Evolutionary conservation across 1,139 yeast species (phyloP).

Genomic region (Geotrichum fermentans): DNA sequence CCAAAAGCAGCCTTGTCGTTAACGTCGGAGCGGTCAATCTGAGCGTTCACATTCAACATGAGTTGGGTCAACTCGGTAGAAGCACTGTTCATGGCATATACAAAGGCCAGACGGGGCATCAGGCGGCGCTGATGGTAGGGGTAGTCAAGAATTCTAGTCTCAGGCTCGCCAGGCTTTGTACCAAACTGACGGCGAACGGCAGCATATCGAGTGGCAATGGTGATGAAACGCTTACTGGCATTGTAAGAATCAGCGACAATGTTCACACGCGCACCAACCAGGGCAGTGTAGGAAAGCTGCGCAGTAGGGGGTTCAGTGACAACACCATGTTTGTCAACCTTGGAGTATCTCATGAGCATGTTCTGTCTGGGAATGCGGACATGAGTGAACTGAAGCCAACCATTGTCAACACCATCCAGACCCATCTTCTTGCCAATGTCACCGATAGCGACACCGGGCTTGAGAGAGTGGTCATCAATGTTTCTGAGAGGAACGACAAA

Average conservation of each 20-base stretch:
- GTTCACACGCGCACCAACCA: constrained; percentile 77
- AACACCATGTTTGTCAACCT: constrained; percentile 59
- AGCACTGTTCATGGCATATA: constrained; percentile 68
- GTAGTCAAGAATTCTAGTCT: constrained; percentile 56
- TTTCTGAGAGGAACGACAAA: constrained; percentile 85
- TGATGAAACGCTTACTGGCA: constrained; percentile 66
- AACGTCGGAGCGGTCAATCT: constrained; percentile 48
- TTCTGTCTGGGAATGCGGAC: constrained; percentile 77
- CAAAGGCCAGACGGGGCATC: constrained; percentile 68
- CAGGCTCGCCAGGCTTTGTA: constrained; percentile 36
- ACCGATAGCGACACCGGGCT: constrained; percentile 77
- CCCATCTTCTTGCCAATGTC: constrained; percentile 94
- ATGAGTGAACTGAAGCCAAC: constrained; percentile 83
- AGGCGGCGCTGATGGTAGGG: constrained; percentile 81
- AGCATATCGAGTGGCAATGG: constrained; percentile 81
- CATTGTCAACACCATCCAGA: constrained; percentile 68
- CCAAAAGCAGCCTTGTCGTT: constrained; percentile 27
- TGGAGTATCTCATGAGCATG: constrained; percentile 73
- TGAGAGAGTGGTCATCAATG: constrained; percentile 53
- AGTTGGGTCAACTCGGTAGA: constrained; percentile 57
- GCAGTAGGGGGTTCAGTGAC: constrained; percentile 68
- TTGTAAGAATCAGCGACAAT: constrained; percentile 83
- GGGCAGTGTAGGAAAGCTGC: constrained; percentile 78
- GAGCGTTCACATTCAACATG: constrained; percentile 41
- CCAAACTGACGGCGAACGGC: constrained; percentile 83